Base-by-base conservation (phyloP, 2,329 filamentous ascomycete genomes). In the Fusarium lateritium region DNA sequence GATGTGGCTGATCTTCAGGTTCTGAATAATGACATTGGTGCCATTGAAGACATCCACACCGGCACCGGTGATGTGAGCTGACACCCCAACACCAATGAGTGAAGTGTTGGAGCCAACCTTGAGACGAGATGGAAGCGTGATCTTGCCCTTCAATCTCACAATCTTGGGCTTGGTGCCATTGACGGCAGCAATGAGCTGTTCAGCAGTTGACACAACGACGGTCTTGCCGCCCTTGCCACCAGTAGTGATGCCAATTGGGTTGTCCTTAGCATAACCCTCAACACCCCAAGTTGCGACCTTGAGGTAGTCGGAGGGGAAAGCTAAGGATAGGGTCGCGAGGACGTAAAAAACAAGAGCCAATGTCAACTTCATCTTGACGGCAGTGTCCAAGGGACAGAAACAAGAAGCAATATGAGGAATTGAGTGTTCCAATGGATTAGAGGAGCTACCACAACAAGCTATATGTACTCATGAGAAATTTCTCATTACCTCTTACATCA, bases 21-120 rank as follows among this genome's bases (percentile, higher is more conserved):
- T 83, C 42, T 79, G 79, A 14, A 83, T 64, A 40, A 83, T 80
- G 13, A 83, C 79, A 49, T 83, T 83, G 28, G 76, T 75, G 6
- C 73, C 74, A 13, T 78, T 71, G 33, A 70, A 72, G 15, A 83
- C 73, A 19, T 77, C 76, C 17, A 83, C 69, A 3, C 80, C 80
- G 6, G 75, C 76, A 7, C 78, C 75, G 3, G 76, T 77, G 49
- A 83, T 77, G 8, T 77, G 75, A 4, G 79, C 80, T 2, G 76
- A 76, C 2, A 66, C 65, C 1, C 78, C 78, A 19, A 78, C 72
- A 5, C 81, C 81, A 13, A 83, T 73, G 15, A 83, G 53, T 4
- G 83, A 83, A 44, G 80, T 84, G 70, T 85, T 83, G 55, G 80
- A 82, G 22, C 82, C 82, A 21, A 85, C 73, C 50, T 77, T 78